Evolutionary conservation across 352 stramenopile genomes (phyloP).

Genomic region (Globisporangium apiculatum): DNA sequence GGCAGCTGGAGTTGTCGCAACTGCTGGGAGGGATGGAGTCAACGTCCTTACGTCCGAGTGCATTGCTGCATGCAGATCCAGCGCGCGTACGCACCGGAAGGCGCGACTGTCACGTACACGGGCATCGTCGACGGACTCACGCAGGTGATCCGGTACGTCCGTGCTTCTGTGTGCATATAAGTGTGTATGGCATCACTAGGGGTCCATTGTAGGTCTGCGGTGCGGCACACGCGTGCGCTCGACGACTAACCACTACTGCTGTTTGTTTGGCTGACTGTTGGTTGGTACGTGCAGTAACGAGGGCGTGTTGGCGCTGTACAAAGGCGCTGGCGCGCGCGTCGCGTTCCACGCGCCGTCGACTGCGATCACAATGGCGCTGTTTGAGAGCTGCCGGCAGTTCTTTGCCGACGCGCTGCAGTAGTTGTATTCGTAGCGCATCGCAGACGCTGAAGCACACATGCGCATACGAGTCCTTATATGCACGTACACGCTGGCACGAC

Average conservation of each 20-base stretch:
- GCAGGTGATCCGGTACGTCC: slow-evolving; percentile 58
- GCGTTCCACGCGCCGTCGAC: slow-evolving; percentile 94
- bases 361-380: slow-evolving; percentile 96
- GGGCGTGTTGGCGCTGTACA: slow-evolving; percentile 90
- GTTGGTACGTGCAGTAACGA: slow-evolving; percentile 44
- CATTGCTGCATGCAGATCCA: slow-evolving; percentile 26
- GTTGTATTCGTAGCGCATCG: not conserved
- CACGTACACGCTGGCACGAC: too few species aligned
- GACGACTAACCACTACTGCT: not conserved
- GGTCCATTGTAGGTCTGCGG: too few species aligned
- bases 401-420: slow-evolving; percentile 40
- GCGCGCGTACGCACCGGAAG: slow-evolving; percentile 32
- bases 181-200: too few species aligned
- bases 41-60: too few species aligned
- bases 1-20: not conserved
- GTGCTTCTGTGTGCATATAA: slow-evolving; percentile 1
- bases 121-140: slow-evolving; percentile 86
- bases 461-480: too few species aligned
- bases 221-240: not conserved
- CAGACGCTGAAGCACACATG: too few species aligned
- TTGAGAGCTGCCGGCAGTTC: slow-evolving; percentile 84
- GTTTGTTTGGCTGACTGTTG: too few species aligned
- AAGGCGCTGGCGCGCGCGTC: slow-evolving; percentile 91
- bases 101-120: slow-evolving; percentile 28
- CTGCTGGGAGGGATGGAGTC: too few species aligned